A percentile compares a stretch with the other conserved stretches of the same genome.
Conservation (phyloP, 2,329 filamentous ascomycete species). For the Chrysosporium queenslandicum region DNA sequence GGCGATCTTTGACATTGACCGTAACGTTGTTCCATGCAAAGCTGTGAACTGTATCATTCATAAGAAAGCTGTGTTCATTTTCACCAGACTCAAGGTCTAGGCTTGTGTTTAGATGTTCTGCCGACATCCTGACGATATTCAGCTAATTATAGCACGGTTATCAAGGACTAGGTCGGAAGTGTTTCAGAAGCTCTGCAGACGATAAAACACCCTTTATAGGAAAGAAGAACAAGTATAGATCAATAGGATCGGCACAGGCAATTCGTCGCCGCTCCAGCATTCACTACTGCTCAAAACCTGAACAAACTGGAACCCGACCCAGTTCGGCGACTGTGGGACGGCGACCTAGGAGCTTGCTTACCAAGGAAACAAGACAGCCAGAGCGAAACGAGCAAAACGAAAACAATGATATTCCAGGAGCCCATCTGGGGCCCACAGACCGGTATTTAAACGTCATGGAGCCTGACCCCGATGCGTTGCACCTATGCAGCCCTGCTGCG, state of each 20-base stretch:
- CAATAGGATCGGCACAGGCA: not conserved
- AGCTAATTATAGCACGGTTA: not conserved
- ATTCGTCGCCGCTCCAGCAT: too few relatives aligned
- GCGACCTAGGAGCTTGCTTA: not conserved
- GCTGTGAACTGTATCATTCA: slow-evolving; percentile 53
- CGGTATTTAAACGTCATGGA: not conserved
- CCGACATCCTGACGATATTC: slow-evolving; percentile 2
- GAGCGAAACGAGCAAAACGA: not conserved
- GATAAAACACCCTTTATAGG: not conserved
- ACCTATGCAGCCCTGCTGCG: not conserved
- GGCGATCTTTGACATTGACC: slow-evolving; percentile 62
- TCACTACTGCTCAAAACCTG: not conserved
- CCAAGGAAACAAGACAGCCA: not conserved
- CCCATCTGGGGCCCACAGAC: not conserved
- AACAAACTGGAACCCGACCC: not conserved
- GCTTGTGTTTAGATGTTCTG: slow-evolving; percentile 1
- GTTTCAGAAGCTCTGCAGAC: not conserved
- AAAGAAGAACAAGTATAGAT: not conserved
- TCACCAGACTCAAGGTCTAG: slow-evolving; percentile 25
- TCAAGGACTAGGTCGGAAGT: not conserved
- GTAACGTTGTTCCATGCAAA: slow-evolving; percentile 58
- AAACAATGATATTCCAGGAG: not conserved
- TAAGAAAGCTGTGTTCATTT: slow-evolving; percentile 24
- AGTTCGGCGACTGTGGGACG: not conserved
- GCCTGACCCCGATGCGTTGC: not conserved